phyloP scores from a whole-genome alignment of 768 basidiomycete genomes.

The Suillus americanus region DNA sequence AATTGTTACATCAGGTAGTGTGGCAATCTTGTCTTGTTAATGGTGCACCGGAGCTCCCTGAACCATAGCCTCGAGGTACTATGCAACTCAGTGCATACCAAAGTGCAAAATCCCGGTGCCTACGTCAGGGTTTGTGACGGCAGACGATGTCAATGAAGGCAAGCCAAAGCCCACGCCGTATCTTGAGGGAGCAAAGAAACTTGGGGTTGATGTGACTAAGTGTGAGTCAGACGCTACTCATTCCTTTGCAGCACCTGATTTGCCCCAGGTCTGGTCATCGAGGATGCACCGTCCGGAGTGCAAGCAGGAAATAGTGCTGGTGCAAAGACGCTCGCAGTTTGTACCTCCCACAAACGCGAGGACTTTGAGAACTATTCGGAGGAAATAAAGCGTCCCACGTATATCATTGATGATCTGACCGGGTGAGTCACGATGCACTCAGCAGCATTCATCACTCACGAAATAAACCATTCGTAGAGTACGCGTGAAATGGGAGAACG shows the following conservation, averaged over 20 bases:
- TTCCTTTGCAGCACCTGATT: not conserved
- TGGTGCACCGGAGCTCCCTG: not conserved
- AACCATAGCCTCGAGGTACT: slow-evolving; percentile 66
- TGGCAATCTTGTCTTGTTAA: not conserved
- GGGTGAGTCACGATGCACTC: slow-evolving; percentile 41
- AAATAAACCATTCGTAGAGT: not conserved
- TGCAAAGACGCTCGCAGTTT: slow-evolving; percentile 74
- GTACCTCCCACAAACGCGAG: slow-evolving; percentile 71
- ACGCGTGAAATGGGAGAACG: not conserved
- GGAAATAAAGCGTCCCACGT: slow-evolving; percentile 46
- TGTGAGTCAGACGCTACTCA: slow-evolving; percentile 40
- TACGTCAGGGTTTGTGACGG: slow-evolving; percentile 63
- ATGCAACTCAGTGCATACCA: slow-evolving; percentile 65
- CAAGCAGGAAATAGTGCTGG: slow-evolving; percentile 75
- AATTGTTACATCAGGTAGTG: slow-evolving; percentile 75
- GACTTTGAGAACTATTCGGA: slow-evolving; percentile 50
- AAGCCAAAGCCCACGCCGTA: slow-evolving; percentile 90
- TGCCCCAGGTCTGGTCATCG: slow-evolving; percentile 75
- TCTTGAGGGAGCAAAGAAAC: slow-evolving; percentile 66
- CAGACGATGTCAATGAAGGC: slow-evolving; percentile 53
- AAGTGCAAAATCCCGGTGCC: slow-evolving; percentile 63
- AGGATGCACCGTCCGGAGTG: slow-evolving; percentile 87
- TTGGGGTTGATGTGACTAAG: slow-evolving; percentile 53
- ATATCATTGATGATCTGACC: slow-evolving; percentile 67
- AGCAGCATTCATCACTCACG: not conserved